Base-by-base conservation (phyloP, 306 rosid genomes). In the Pterocarpus macrocarpus region DNA sequence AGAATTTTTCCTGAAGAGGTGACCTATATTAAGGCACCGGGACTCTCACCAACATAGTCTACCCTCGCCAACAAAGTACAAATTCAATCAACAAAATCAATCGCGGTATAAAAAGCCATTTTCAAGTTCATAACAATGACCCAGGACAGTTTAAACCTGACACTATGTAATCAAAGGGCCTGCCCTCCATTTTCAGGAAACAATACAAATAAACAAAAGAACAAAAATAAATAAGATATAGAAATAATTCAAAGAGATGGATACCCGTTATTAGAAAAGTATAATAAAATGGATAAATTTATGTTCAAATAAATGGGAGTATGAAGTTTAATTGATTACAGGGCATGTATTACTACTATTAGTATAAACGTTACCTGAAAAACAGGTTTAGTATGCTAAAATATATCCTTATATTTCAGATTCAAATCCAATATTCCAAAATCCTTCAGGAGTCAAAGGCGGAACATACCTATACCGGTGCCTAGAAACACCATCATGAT, bases 351-450 rank as follows among this genome's bases (percentile, higher is more conserved):
- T 75, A 30, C 70, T 6, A 9, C 13, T 38, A 36, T 1, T 53
- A 66, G 17, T 2, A 28, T 43, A 64, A 34, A 32, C 28, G 2
- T 16, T 17, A 11, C 28, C 39, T 36, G 57, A 75, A 33, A 53
- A 39, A 33, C 33, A 11, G 39, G 76, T 66, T 82, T 12, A 50
- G 72, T 52, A 70, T 11, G 81, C 78, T 79, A 55, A 70, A 41
- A 35, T 58, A 49, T 49, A 79, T 56, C 38, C 50, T 80, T 76
- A 90, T 80, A 88, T 84, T 88, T 95, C 99, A 71, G 99, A 95
- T 77, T 95, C 98, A 87, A 95, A 95, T 69, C 97, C 99, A 84
- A 95, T 93, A 72, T 95, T 95, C 97, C 99, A 95, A 88, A 91
- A 95, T 81, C 99, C 99, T 88, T 95, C 99, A 0, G 99, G 99